Evolutionary conservation across 108 stramenopile species (phyloP), one percentile per base, ranked within the genome.

Genomic region (Nannochloropsis salina): DNA sequence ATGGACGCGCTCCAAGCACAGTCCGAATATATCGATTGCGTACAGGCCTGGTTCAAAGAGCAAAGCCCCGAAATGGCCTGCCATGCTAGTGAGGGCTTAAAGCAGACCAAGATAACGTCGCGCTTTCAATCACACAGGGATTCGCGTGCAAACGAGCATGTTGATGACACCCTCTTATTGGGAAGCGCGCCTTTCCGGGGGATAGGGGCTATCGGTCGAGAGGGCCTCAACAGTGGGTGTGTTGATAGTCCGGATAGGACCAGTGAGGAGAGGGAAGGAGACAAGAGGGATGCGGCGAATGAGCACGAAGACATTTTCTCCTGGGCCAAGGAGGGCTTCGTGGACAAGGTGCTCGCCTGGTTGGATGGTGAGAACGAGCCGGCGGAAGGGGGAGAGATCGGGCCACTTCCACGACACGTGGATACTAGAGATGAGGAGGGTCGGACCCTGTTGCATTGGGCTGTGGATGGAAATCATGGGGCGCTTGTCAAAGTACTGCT

Each of bases 381-480:
- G 31, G 31, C 31, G 61, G 8, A 74, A 74, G 61, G 61, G n/a
- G 61, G 8, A 8, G 2, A 1, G n/a, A n/a, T n/a, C 20, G 61
- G 61, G n/a, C 20, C 15, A 74, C 61, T n/a, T n/a, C 61, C 3
- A n/a, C 20, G 15, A n/a, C 20, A 74, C n/a, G 8, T 74, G n/a
- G 6, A 74, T 74, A n/a, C n/a, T 6, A 74, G 61, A 6, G 61
- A 74, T n/a, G 61, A 74, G 61, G 61, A 74, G n/a, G 61, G 61
- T n/a, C 61, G 61, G 8, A 74, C 61, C 15, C 8, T 74, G 61
- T 8, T 74, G 6, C 61, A 74, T 74, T 74, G 61, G 61, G 61
- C 61, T n/a, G 61, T 74, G 61, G 61, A 74, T n/a, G n/a, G 61
- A 74, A 74, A 74, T 74, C 61, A 74, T 74, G 20, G 6, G n/a